Base-by-base conservation (phyloP, 2,329 filamentous ascomycete genomes). In the Colletotrichum brevisporum region DNA sequence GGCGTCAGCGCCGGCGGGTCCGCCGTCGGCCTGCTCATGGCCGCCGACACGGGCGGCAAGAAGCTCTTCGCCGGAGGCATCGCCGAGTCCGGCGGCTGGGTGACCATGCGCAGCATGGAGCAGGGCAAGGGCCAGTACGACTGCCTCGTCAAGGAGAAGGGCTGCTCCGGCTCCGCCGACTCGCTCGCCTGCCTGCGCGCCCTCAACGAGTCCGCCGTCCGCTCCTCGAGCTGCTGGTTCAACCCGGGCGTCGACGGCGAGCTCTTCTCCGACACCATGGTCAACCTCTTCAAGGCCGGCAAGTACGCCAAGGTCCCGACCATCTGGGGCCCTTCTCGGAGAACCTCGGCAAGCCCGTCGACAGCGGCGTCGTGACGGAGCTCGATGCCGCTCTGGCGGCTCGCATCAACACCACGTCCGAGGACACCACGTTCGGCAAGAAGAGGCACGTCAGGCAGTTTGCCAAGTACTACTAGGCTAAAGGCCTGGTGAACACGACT, bases 1-100 rank as follows among this genome's bases (percentile, higher is more conserved):
- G 92, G 92, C 13, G 88, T 86, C 70, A 92, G 89, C 66, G 91
- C 92, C 1, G 92, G 92, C 3, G 92, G 85, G 9, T 88, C 84
- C 1, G 90, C 90, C 8, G 84, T 94, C 18, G 86, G 84, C 39
- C 82, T 92, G 24, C 89, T 93, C 26, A 83, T 94, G 56, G 88
- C 83, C 0, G 86, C 87, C 0, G 85, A 86, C 63, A 84, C 83
- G 3, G 88, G 86, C 18, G 78, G 78, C 5, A 78, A 86, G 66
- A 80, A 80, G 47, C 79, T 89, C 1, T 89, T 89, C 73, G 83
- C 85, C 48, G 86, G 82, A 0, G 86, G 82, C 0, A 83, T 83
- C 0, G 85, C 82, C 0, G 83, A 87, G 72, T 87, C 84, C 0
- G 82, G 86, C 1, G 88, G 86, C 0, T 88, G 87, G 61, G 85